Evolutionary conservation across 148 eudicot genomes (phyloP), one percentile per base, ranked within the genome.

Genomic region (Fagopyrum esculentum): DNA sequence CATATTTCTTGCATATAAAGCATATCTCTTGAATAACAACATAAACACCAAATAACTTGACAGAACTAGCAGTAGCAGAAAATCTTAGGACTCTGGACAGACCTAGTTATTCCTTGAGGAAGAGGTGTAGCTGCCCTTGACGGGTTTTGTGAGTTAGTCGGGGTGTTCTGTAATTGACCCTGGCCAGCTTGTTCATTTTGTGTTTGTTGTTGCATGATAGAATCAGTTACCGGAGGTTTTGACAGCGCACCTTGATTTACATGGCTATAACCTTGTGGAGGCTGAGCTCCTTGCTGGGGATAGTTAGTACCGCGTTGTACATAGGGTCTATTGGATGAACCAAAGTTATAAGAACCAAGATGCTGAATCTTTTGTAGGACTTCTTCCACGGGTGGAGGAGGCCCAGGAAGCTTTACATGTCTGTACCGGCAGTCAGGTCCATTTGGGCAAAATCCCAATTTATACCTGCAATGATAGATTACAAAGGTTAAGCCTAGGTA

Each of bases 91-190:
- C 92, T 87, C 88, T 81, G 89, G 87, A 94, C 97, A 86, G 85
- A 94, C 98, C 98, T 94, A 91, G 93, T 88, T 86, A 90, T 83
- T 85, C 98, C 98, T 82, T 92, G 93, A 79, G 98, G 98, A 76
- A 94, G 82, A 64, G 98, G 92, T 73, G 84, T 87, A 47, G 96
- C 88, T 29, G 88, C 75, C 84, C 80, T 86, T 45, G 87, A 82
- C 78, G 76, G 91, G 85, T 80, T 90, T 81, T 87, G 85, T 79
- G 80, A 88, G 80, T 84, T 82, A 77, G 69, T 80, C 43, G 91
- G 64, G 74, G 78, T 60, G 79, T 76, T 91, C 79, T 91, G 98
- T 64, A 79, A 22, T 83, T 82, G 91, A 56, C 71, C 76, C 79
- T 79, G 90, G 79, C 74, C 82, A 17, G 80, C 86, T 77, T 83